Evolutionary conservation across 768 basidiomycete genomes (phyloP), one percentile per base, ranked within the genome.

Genomic region (Porphyrellus cyaneotinctus): DNA sequence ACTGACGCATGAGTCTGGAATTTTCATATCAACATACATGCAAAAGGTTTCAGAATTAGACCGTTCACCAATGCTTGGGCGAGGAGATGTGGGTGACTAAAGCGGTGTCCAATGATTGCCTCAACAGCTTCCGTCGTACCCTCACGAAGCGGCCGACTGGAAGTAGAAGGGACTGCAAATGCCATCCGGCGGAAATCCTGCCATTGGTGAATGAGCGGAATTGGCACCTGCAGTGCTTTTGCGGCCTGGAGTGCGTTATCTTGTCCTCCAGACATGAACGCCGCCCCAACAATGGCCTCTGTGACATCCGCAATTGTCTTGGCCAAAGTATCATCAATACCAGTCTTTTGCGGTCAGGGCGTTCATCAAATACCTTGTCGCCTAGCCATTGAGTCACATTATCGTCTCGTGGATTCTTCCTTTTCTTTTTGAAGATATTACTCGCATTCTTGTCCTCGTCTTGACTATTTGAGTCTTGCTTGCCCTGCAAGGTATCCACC

Each of bases 221-320:
- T 71, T 1, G 84, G 82, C 33, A 93, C 70, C 47, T 80, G 76
- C 60, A 94, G 71, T 22, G 77, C 76, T 63, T 87, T 88, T 38
- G 80, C 77, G 22, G 77, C 80, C 54, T 77, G 76, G 42, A 91
- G 76, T 7, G 85, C 91, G 18, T 70, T 67, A 47, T 88, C 85
- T 44, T 76, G 74, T 47, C 89, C 91, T 12, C 86, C 85, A 22
- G 85, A 81, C 41, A 88, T 73, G 64, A 84, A 91, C 6, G 87
- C 88, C 17, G 90, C 91, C 31, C 86, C 91, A 24, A 92, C 82
- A 53, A 93, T 82, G 4, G 91, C 88, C 69, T 94, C 91, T 10
- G 82, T 80, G 38, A 91, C 87, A 69, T 94, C 91, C 44, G 91
- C 91, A 26, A 91, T 75, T 20, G 83, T 81, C 91, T 92, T 30